Base-by-base conservation (phyloP, 352 stramenopile species). In the Globisporangium spinosum region DNA sequence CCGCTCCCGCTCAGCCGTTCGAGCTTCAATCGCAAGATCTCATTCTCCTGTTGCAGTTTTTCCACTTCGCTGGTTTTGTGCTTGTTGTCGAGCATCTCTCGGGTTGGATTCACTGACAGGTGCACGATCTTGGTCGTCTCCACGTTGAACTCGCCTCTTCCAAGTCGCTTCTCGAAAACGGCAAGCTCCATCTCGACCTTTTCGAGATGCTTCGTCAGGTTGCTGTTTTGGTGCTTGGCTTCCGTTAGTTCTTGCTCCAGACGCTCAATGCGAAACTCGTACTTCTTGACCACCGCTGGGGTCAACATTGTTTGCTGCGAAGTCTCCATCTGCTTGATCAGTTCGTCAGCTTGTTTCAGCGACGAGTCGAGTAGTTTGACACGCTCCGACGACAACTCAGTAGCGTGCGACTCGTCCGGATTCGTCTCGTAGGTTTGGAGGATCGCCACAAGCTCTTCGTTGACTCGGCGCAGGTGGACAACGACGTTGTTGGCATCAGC, bases 61-160 rank as follows among this genome's bases (percentile, higher is more conserved):
- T 77, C 70, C 59, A 88, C 62, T 29, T 91, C 72, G 57, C 49
- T 71, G 1, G 68, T 65, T 60, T 78, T 76, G 1, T 69, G 49
- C 58, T 81, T 87, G 58, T 53, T 77, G 69, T 85, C 68, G 3
- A 94, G 70, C 40, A 90, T 64, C 59, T 93, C 83, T n/a, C 76
- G 78, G 25, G 87, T 91, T 15, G 88, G 88, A 43, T 96, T 96
- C 15, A 94, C 72, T n/a, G 86, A 75, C 29, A 95, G 70, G 68
- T 96, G 89, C 10, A 97, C 77, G 20, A 97, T 89, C 68, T 97
- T 97, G 27, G 87, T 95, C 20, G 80, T 93, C 40, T 87, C 75
- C 7, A 80, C 66, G 58, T 97, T 95, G 67, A 90, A 92, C 55
- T 94, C 86, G 40, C 87, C 88, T 61, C 76, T 72, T 25, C 83